Evolutionary conservation across 139 green algal species (phyloP).

Genomic region (Chlorella sp.): DNA sequence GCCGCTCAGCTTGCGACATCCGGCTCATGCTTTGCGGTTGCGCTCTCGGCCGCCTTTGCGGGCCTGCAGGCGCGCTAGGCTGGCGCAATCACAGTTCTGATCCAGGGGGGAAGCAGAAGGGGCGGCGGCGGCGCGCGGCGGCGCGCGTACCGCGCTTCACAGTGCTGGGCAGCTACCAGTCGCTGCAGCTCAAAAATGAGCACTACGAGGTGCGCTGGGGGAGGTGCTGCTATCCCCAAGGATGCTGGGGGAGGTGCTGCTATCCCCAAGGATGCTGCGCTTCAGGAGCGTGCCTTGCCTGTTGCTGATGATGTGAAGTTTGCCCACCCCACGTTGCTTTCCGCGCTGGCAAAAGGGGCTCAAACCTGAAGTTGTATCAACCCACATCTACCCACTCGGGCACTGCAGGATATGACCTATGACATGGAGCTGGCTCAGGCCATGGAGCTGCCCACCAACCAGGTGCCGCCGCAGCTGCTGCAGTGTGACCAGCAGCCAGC

Average conservation of each 20-base stretch:
- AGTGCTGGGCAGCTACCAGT: conserved; percentile 26
- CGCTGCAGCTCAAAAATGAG: not conserved
- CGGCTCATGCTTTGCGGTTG: not conserved
- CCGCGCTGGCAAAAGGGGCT: too few relatives aligned
- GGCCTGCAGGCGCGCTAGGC: conserved; percentile 1
- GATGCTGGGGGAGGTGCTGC: not conserved
- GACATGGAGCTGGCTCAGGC: not conserved
- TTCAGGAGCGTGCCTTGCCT: not conserved
- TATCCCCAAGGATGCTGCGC: too few relatives aligned
- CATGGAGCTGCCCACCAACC: not conserved
- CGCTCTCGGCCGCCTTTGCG: not conserved
- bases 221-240: not conserved
- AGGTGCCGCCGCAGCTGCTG: not conserved
- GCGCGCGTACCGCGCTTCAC: not conserved
- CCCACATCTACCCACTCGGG: not conserved
- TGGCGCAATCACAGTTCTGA: not conserved
- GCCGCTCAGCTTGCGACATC: too few relatives aligned
- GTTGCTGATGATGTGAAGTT: not conserved
- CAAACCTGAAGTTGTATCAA: too few relatives aligned
- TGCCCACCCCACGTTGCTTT: too few relatives aligned
- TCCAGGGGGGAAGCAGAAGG: too few relatives aligned
- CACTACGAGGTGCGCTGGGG: not conserved
- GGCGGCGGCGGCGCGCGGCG: not conserved
- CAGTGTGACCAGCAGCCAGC: too few relatives aligned
- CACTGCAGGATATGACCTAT: not conserved